Evolutionary conservation across 2,329 filamentous ascomycete species (phyloP), one percentile per base, ranked within the genome.

Genomic region (Colletotrichum simmondsii): DNA sequence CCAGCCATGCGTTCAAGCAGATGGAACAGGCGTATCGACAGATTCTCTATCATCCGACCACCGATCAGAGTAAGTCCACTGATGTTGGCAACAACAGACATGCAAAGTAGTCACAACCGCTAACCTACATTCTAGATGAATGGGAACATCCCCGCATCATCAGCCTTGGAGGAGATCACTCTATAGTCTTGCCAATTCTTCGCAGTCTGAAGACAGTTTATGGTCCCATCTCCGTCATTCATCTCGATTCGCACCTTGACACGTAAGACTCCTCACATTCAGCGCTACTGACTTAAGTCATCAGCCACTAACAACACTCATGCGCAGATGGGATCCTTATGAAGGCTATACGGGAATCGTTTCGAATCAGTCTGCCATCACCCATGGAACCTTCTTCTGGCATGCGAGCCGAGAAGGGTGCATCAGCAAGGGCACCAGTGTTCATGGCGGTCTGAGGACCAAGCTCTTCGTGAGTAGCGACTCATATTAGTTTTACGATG

Each of bases 321-420:
- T 7, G 19, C 42, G 42, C 42, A 49, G 42, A 49, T 49, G 42
- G 42, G 42, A 49, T 49, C 42, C 42, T 11, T 49, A 49, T 49
- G 42, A 49, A 22, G 42, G 42, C 4, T 49, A 49, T 8, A 49
- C 42, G 3, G 42, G 42, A 11, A 49, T 49, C 5, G 46, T 64
- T 3, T 64, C 61, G 12, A 64, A 64, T 0, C 61, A 64, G 42
- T 64, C 69, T 2, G 89, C 92, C 77, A 96, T 97, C 84, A 97
- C 92, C 78, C 95, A 98, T 81, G 95, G 95, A 3, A 94, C 90
- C 75, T 96, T 97, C 91, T 97, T 97, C 87, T 96, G 94, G 92
- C 89, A 96, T 75, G 95, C 95, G 4, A 91, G 92, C 58, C 90
- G 91, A 26, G 95, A 97, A 80, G 94, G 94, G 0, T 84, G 97